These are phyloP conservation scores for Flaveria floridana DNA, from an alignment of 140 eudicot genomes.

Conservation along the genomic window DNA sequence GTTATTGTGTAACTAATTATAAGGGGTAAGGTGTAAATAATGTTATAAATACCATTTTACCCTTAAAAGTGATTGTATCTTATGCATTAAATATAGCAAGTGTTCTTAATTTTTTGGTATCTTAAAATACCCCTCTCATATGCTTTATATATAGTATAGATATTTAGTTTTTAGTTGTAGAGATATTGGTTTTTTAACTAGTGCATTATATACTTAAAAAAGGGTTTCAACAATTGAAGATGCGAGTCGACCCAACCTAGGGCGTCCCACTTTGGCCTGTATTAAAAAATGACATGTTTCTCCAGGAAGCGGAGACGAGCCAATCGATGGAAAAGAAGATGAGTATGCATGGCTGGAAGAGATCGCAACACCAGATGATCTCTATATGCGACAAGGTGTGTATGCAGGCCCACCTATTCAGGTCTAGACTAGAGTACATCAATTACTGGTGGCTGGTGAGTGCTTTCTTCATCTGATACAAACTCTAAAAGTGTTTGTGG, in stretches of 20 bases:
- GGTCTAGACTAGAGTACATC: constrained; percentile 32
- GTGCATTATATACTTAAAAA: background rate
- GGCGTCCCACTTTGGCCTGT: background rate
- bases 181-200: background rate
- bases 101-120: too few relatives aligned
- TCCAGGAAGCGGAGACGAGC: constrained; percentile 40
- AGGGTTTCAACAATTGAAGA: background rate
- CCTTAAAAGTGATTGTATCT: too few relatives aligned
- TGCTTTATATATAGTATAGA: too few relatives aligned
- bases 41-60: too few relatives aligned
- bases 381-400: constrained; percentile 70
- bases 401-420: constrained; percentile 71
- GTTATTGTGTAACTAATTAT: too few relatives aligned
- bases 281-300: background rate
- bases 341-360: constrained; percentile 96
- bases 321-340: constrained; percentile 46
- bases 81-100: too few relatives aligned
- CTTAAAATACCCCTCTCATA: too few relatives aligned
- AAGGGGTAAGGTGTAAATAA: too few relatives aligned
- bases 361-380: constrained; percentile 65
- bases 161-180: background rate
- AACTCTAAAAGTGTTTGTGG: constrained; percentile 19
- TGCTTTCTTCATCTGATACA: constrained; percentile 19
- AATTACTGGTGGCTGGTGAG: constrained; percentile 6
- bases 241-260: background rate